Percentiles rank a stretch among this genome's conserved stretches.
These are phyloP conservation scores for Elasticomyces elasticus DNA, from an alignment of 495 filamentous ascomycete genomes.

Conservation along the genomic window DNA sequence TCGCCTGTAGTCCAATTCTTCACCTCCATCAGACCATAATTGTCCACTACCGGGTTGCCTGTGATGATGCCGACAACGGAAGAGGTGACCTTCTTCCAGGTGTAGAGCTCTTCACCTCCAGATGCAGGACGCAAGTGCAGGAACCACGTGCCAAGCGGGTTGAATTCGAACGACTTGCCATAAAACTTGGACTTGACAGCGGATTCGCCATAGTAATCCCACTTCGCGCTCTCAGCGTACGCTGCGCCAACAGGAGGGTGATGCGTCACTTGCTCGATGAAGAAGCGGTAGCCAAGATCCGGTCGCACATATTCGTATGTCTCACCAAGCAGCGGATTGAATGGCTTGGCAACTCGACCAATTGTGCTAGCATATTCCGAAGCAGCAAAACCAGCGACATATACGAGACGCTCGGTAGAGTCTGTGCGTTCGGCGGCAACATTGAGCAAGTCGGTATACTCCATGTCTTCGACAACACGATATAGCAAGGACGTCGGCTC, in stretches of 20 bases:
- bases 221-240: constrained; percentile 83
- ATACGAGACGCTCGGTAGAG: constrained; percentile 87
- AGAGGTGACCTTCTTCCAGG: constrained; percentile 97
- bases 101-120: constrained; percentile 73
- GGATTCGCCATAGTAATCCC: constrained; percentile 96
- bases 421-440: constrained; percentile 76
- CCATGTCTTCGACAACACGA: constrained; percentile 92
- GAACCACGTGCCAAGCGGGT: constrained; percentile 95
- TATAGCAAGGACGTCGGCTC: constrained; percentile 96
- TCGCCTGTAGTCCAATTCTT: constrained; percentile 95
- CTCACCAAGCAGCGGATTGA: constrained; percentile 92
- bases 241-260: constrained; percentile 93
- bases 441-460: constrained; percentile 89
- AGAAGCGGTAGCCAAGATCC: constrained; percentile 95
- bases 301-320: constrained; percentile 94
- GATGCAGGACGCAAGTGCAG: constrained; percentile 68
- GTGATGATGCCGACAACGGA: constrained; percentile 98
- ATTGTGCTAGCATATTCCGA: constrained; percentile 96
- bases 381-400: constrained; percentile 89
- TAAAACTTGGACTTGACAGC: constrained; percentile 97
- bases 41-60: constrained; percentile 92
- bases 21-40: constrained; percentile 95
- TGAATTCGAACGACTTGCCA: constrained; percentile 94
- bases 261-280: constrained; percentile 97
- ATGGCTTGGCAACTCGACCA: constrained; percentile 91